phyloP scores from a whole-genome alignment of 352 stramenopile species.

The Globisporangium rhizosaccharum region DNA sequence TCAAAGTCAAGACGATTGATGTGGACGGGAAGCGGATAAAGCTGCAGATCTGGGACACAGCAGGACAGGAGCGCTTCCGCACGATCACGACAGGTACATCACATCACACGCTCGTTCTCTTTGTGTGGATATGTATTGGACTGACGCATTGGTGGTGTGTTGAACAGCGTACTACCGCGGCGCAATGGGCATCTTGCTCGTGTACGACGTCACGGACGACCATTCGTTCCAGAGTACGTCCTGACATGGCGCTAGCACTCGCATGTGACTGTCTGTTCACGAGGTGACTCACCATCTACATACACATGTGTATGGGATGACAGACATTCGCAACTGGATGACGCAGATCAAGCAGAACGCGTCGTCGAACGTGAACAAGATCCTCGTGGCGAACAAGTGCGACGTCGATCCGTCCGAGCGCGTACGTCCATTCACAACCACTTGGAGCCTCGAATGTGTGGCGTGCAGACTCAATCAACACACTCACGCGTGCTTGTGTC shows the following conservation, averaged over 20 bases:
- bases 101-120: neutral
- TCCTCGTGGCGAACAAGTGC: slow-evolving; percentile 99
- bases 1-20: slow-evolving; percentile 88
- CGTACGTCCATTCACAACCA: slow-evolving; percentile 36
- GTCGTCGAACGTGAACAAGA: slow-evolving; percentile 99
- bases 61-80: slow-evolving; percentile 84
- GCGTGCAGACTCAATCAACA: neutral
- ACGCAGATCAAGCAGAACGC: slow-evolving; percentile 95
- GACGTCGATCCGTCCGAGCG: slow-evolving; percentile 96
- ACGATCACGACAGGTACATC: slow-evolving; percentile 78
- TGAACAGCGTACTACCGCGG: slow-evolving; percentile 86
- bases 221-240: slow-evolving; percentile 87
- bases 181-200: slow-evolving; percentile 88
- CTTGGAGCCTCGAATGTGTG: too few species aligned
- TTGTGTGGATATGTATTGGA: neutral
- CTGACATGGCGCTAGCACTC: neutral
- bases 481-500: neutral
- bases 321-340: slow-evolving; percentile 90
- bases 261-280: neutral
- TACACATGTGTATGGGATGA: neutral
- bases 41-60: slow-evolving; percentile 88
- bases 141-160: neutral
- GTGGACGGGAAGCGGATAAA: slow-evolving; percentile 85
- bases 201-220: slow-evolving; percentile 92
- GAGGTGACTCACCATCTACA: neutral